These are phyloP conservation scores for Clitoria ternatea DNA, from an alignment of 306 rosid genomes.

Conservation along the genomic window DNA sequence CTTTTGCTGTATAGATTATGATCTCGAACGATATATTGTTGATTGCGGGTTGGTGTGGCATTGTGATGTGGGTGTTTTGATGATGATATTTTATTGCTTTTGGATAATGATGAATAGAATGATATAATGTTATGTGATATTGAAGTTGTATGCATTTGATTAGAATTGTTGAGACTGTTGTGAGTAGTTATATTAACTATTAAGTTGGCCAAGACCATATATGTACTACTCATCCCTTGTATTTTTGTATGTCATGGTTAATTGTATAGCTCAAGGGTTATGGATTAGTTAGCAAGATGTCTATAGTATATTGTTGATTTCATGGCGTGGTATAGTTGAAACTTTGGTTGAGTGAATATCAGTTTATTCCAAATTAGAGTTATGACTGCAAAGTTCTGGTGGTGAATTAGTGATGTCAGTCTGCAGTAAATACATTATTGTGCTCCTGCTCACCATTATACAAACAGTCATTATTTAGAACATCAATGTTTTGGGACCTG, in stretches of 20 bases:
- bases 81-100: no score
- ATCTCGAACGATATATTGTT: no score
- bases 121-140: no score
- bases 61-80: no score
- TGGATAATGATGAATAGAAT: no score
- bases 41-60: no score
- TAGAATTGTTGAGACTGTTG: no score
- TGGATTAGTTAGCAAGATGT: background rate
- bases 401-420: background rate
- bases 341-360: background rate
- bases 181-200: no score
- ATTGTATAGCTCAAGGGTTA: background rate
- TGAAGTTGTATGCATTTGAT: no score
- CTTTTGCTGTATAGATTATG: no score
- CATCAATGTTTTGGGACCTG: conserved; percentile 9
- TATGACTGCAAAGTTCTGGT: background rate
- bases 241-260: background rate
- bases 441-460: background rate
- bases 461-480: background rate
- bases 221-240: conserved; percentile 27
- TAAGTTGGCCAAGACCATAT: no score
- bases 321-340: background rate
- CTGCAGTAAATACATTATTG: background rate
- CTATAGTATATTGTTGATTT: background rate
- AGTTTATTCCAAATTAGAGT: background rate